phyloP scores from a whole-genome alignment of 75 land plant species.

The Cunninghamia lanceolata region DNA sequence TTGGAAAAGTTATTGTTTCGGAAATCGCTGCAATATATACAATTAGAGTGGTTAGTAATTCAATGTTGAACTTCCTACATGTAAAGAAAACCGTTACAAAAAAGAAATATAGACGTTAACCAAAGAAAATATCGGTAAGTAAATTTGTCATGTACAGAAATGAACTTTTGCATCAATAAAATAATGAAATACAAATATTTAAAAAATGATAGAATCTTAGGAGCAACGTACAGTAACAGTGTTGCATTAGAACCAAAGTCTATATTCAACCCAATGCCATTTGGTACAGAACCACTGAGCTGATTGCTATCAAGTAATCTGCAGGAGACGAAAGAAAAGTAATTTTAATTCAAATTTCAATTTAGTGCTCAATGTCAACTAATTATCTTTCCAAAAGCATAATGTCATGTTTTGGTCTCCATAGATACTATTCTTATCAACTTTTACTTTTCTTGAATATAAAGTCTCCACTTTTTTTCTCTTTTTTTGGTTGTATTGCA shows the following conservation, averaged over 20 bases:
- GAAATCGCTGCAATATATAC: constrained; percentile 32
- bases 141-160: neutral
- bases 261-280: constrained; percentile 32
- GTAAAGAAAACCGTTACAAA: neutral
- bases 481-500: neutral
- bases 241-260: constrained; percentile 22
- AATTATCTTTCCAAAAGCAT: neutral
- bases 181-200: neutral
- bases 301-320: constrained; percentile 42
- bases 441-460: neutral
- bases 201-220: neutral
- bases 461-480: neutral
- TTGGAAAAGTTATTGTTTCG: constrained; percentile 47
- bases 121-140: neutral
- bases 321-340: neutral
- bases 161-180: neutral
- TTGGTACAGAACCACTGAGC: constrained; percentile 48
- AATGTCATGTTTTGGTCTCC: neutral
- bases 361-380: neutral
- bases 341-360: neutral
- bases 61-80: neutral
- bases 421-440: neutral
- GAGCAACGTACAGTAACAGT: constrained; percentile 27
- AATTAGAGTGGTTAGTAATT: neutral
- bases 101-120: constrained; percentile 4